Conservation (phyloP, 2,329 filamentous ascomycete genomes). For the Pyrenophora seminiperda region DNA sequence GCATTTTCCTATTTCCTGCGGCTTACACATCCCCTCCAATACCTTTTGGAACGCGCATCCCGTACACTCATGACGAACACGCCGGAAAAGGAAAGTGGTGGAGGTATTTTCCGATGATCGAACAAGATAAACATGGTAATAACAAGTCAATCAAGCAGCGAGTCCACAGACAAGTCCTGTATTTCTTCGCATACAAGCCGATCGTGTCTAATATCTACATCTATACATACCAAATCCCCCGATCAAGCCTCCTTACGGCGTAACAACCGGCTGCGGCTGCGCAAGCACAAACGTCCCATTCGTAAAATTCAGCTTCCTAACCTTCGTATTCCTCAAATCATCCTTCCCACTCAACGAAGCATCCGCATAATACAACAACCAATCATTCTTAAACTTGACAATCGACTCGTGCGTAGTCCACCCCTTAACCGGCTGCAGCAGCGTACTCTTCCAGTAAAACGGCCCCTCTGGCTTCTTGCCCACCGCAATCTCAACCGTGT, state of each 20-base stretch:
- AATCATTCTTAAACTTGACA: constrained; percentile 69
- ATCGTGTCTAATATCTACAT: too few species aligned
- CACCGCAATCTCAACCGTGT: constrained; percentile 71
- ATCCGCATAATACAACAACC: constrained; percentile 78
- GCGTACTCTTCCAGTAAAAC: constrained; percentile 71
- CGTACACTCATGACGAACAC: too few species aligned
- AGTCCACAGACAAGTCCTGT: too few species aligned
- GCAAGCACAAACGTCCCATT: constrained; percentile 8
- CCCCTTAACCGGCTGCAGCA: constrained; percentile 74
- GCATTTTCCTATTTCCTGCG: neutral
- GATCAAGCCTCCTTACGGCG: neutral
- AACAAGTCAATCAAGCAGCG: too few species aligned
- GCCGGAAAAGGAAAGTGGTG: too few species aligned
- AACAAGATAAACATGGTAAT: too few species aligned
- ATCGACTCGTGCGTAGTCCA: constrained; percentile 83
- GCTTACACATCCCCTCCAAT: too few species aligned
- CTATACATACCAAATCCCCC: too few species aligned
- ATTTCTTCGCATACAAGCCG: too few species aligned
- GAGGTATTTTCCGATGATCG: too few species aligned
- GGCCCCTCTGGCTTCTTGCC: constrained; percentile 68
- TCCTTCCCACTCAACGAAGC: constrained; percentile 61
- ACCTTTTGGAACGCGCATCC: too few species aligned
- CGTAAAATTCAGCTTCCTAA: constrained; percentile 8
- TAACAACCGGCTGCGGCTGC: constrained; percentile 6
- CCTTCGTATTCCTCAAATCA: constrained; percentile 10